A percentile compares a stretch with the other conserved stretches of the same genome.
Evolutionary conservation across 257 asterid species (phyloP).

Genomic region (Mentha longifolia): DNA sequence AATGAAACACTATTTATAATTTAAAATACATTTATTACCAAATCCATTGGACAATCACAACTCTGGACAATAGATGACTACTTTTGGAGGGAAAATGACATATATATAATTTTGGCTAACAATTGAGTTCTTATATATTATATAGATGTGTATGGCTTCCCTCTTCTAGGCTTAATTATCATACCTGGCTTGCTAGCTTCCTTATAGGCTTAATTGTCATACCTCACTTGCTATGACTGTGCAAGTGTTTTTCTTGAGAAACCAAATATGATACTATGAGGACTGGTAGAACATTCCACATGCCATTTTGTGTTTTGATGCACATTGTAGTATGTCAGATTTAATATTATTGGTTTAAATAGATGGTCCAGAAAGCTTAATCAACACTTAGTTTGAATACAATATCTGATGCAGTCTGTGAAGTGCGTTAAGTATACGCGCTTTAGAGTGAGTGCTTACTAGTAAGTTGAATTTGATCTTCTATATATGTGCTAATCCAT

Average conservation of each 20-base stretch:
- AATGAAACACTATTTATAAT: no score
- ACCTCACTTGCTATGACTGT: background rate
- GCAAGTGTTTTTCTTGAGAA: background rate
- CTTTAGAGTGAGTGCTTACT: slow-evolving; percentile 13
- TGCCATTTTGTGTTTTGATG: background rate
- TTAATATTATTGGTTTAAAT: background rate
- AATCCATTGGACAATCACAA: no score
- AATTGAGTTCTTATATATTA: no score
- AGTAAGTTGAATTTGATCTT: slow-evolving; percentile 20
- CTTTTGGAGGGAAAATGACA: no score
- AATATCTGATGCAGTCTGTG: no score
- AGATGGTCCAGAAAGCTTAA: slow-evolving; percentile 9
- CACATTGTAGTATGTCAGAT: background rate
- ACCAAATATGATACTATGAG: slow-evolving; percentile 13
- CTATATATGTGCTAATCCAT: slow-evolving; percentile 12
- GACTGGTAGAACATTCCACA: background rate
- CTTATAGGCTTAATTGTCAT: background rate
- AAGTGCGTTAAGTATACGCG: slow-evolving; percentile 18
- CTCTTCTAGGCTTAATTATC: background rate
- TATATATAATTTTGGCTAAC: no score
- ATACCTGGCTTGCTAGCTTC: background rate
- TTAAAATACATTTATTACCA: no score
- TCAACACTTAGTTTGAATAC: background rate
- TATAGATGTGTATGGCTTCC: no score
- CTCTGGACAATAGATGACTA: no score